Evolutionary conservation across 1,284 basidiomycete genomes (phyloP).

Genomic region (Ceratobasidium sp.): DNA sequence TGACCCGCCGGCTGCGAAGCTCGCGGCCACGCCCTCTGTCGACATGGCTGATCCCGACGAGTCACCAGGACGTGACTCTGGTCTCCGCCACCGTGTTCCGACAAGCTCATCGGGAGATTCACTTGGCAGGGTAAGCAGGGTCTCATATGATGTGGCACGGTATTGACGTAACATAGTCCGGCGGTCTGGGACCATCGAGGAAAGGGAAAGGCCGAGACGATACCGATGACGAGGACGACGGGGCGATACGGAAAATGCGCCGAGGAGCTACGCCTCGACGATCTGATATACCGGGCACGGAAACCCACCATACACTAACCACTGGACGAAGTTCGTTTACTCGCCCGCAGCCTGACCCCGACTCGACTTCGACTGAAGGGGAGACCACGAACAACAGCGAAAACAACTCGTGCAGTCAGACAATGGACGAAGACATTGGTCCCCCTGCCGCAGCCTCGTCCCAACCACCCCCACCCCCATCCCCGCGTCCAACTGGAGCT

Average conservation of each 20-base stretch:
- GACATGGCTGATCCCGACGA: slow-evolving; percentile 32
- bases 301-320: not conserved
- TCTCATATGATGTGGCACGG: not conserved
- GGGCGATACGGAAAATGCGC: slow-evolving; percentile 25
- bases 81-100: not conserved
- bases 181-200: not conserved
- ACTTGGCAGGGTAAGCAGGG: not conserved
- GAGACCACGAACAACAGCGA: not conserved
- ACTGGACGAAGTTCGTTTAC: slow-evolving; percentile 4
- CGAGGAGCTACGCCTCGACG: slow-evolving; percentile 26
- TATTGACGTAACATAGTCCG: not conserved
- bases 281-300: not conserved
- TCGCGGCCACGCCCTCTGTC: slow-evolving; percentile 16
- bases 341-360: slow-evolving; percentile 1
- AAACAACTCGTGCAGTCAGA: slow-evolving; percentile 35
- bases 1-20: not conserved
- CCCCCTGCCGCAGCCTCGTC: slow-evolving; percentile 2
- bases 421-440: slow-evolving; percentile 35
- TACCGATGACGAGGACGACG: slow-evolving; percentile 37
- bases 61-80: not conserved
- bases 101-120: not conserved
- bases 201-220: slow-evolving; percentile 36
- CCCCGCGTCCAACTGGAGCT: not conserved
- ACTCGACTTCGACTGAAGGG: slow-evolving; percentile 19
- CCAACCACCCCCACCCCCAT: slow-evolving; percentile 17